These are phyloP conservation scores for Basidiobolus meristosporus DNA, from an alignment of 371 early-diverging fungal species.

Conservation along the genomic window DNA sequence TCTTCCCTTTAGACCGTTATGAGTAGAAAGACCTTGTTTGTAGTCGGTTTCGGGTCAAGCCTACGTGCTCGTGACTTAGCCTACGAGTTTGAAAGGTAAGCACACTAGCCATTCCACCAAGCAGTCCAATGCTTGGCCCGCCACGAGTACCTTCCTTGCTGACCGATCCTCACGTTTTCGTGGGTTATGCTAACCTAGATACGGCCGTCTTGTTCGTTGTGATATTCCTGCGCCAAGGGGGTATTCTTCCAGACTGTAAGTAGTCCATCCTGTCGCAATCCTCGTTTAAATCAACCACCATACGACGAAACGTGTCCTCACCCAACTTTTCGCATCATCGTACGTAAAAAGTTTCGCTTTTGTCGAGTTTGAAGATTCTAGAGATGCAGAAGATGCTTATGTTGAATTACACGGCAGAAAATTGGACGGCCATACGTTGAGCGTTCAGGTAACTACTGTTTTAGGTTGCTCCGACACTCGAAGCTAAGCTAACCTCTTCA, in stretches of 20 bases:
- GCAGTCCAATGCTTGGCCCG: background rate
- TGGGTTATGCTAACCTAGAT: constrained; percentile 7
- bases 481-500: background rate
- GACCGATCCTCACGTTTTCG: background rate
- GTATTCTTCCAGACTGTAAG: constrained; percentile 32
- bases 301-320: background rate
- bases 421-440: constrained; percentile 57
- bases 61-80: constrained; percentile 62
- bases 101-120: background rate
- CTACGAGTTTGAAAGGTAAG: constrained; percentile 60
- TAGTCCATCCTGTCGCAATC: background rate
- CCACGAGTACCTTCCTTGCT: too few species aligned
- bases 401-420: constrained; percentile 71
- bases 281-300: background rate
- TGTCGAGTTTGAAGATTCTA: constrained; percentile 75
- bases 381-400: constrained; percentile 78
- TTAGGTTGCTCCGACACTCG: background rate
- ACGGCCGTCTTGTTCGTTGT: constrained; percentile 60
- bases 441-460: constrained; percentile 37
- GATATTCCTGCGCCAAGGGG: constrained; percentile 67
- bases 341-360: constrained; percentile 49
- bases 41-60: constrained; percentile 46
- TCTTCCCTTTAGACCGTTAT: too few species aligned
- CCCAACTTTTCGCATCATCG: background rate
- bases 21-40: constrained; percentile 27